phyloP scores from a whole-genome alignment of 2,329 filamentous ascomycete genomes.

The Aspergillus spinulosporus region DNA sequence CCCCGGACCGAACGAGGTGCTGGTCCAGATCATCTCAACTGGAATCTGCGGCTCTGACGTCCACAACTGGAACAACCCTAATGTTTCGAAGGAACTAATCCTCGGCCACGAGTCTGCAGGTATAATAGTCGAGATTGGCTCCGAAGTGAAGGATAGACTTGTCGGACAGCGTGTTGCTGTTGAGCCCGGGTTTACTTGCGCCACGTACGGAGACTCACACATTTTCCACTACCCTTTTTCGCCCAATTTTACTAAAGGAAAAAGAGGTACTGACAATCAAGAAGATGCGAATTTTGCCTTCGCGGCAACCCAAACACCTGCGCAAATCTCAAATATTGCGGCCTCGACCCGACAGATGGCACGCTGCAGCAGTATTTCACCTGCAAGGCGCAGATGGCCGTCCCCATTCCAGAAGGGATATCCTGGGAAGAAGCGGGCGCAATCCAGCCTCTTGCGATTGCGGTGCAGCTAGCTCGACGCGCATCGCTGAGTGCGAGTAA shows the following conservation, averaged over 20 bases:
- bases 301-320: slow-evolving; percentile 1
- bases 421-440: neutral
- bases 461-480: neutral
- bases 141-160: neutral
- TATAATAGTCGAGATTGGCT: neutral
- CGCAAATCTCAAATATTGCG: neutral
- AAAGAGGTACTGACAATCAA: neutral
- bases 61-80: neutral
- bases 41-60: slow-evolving; percentile 1
- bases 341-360: slow-evolving; percentile 1
- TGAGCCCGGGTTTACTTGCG: neutral
- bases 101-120: neutral
- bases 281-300: neutral
- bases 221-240: no score
- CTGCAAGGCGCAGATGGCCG: neutral
- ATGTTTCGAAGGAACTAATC: neutral
- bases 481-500: neutral
- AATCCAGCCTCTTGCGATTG: slow-evolving; percentile 2
- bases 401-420: neutral
- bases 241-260: neutral
- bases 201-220: neutral
- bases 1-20: neutral
- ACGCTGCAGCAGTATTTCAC: slow-evolving; percentile 2
- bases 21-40: neutral
- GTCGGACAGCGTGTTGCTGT: slow-evolving; percentile 1